Conservation (phyloP, 2,329 filamentous ascomycete genomes). For the Aspergillus jensenii region DNA sequence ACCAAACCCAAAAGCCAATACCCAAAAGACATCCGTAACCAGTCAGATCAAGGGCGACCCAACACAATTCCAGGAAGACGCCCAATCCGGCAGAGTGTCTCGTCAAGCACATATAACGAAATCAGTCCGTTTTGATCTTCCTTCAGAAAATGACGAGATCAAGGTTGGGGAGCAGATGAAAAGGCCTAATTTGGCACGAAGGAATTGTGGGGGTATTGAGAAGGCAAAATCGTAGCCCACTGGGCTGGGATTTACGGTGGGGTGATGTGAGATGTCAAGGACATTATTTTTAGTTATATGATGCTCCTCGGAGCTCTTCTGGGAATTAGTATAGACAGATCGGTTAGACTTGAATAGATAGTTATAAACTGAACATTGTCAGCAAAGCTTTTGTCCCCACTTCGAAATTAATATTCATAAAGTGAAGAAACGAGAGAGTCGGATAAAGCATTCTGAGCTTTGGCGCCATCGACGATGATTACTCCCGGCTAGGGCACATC, state of each 20-base stretch:
- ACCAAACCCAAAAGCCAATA: neutral
- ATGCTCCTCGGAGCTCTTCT: neutral
- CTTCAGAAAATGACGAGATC: neutral
- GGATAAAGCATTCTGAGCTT: no score
- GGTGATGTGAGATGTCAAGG: neutral
- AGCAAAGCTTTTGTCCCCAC: no score
- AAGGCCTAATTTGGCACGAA: neutral
- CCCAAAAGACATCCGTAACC: no score
- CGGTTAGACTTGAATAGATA: neutral
- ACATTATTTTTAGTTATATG: neutral
- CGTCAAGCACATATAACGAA: neutral
- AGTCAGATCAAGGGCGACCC: neutral
- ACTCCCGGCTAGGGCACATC: no score
- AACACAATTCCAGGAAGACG: neutral
- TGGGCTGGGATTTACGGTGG: neutral
- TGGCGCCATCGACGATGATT: no score
- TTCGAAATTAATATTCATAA: no score
- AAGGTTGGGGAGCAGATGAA: neutral
- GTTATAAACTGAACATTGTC: neutral
- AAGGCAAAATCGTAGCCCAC: neutral
- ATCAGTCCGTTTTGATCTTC: neutral
- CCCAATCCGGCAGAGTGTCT: neutral
- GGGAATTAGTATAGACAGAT: neutral
- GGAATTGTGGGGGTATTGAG: neutral
- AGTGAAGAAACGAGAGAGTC: no score